These are phyloP conservation scores for Sungouiozyma intestinalis DNA, from an alignment of 805 yeast genomes.

Conservation along the genomic window DNA sequence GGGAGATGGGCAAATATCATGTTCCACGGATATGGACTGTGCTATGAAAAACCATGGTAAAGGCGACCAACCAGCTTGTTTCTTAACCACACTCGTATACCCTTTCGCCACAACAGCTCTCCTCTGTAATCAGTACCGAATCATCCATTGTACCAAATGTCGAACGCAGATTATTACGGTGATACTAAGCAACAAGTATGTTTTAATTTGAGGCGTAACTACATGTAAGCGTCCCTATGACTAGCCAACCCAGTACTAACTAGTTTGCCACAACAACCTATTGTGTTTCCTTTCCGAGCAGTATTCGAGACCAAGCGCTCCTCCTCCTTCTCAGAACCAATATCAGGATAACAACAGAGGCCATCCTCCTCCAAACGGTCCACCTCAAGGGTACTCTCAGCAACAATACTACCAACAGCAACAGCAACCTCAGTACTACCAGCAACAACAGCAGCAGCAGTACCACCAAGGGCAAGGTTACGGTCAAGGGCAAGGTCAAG, in stretches of 20 bases:
- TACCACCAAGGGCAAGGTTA: conserved; percentile 10
- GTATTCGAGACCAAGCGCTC: conserved; percentile 17
- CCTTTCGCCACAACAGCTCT: too few species aligned
- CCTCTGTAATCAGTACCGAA: too few species aligned
- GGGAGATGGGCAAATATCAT: too few species aligned
- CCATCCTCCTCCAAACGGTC: conserved; percentile 9
- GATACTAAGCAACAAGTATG: conserved; percentile 9
- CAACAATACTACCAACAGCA: conserved; percentile 32
- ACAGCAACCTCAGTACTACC: conserved; percentile 31
- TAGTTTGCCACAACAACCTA: too few species aligned
- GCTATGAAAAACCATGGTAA: conserved; percentile 7
- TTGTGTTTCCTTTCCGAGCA: conserved; percentile 1
- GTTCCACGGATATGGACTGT: too few species aligned
- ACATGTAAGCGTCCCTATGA: too few species aligned
- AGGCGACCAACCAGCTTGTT: conserved; percentile 15
- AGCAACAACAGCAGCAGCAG: conserved; percentile 33
- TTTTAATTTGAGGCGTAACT: background rate
- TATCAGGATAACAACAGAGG: conserved; percentile 2
- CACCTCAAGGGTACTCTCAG: conserved; percentile 29
- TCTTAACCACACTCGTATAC: too few species aligned
- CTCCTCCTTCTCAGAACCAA: conserved; percentile 18
- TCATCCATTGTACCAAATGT: too few species aligned
- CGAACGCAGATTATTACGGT: conserved; percentile 20
- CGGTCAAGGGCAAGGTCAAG: conserved; percentile 37
- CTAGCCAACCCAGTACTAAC: too few species aligned